Evolutionary conservation across 1,139 yeast species (phyloP).

Genomic region (Saccharomycopsis crataegensis): DNA sequence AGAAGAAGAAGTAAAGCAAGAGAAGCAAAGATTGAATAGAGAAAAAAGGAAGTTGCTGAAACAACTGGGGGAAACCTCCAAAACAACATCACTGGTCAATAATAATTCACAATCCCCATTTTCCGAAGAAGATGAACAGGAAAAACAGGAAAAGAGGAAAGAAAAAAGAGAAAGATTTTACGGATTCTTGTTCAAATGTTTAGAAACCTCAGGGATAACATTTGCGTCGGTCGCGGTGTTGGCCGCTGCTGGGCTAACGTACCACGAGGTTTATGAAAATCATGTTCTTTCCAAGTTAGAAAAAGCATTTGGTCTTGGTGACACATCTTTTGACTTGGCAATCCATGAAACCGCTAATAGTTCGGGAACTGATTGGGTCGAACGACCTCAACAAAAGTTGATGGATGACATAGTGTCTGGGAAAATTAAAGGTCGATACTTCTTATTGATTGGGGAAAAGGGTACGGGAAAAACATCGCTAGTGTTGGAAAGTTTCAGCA

Average conservation of each 20-base stretch:
- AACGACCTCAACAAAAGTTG: conserved; percentile 58
- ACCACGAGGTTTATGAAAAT: conserved; percentile 53
- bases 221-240: conserved; percentile 65
- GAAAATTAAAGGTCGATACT: conserved; percentile 56
- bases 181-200: conserved; percentile 34
- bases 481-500: conserved; percentile 61
- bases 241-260: conserved; percentile 64
- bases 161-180: neutral
- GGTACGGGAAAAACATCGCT: conserved; percentile 83
- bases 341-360: conserved; percentile 35
- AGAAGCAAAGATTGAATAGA: conserved; percentile 19
- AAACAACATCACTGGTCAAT: conserved; percentile 19
- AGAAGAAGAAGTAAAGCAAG: conserved; percentile 21
- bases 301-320: conserved; percentile 60
- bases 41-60: conserved; percentile 9
- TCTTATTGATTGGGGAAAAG: conserved; percentile 70
- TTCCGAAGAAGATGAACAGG: conserved; percentile 15
- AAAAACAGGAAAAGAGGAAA: conserved; percentile 14
- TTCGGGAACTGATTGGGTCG: conserved; percentile 46
- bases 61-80: neutral
- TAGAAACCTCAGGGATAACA: conserved; percentile 71
- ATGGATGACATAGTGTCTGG: conserved; percentile 65
- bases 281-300: conserved; percentile 63
- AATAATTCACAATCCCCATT: conserved; percentile 7
- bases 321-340: conserved; percentile 54